Percentiles rank a stretch among this genome's conserved stretches.
These are phyloP conservation scores for Chlorella sp. DNA, from an alignment of 139 green algal species.

Conservation along the genomic window DNA sequence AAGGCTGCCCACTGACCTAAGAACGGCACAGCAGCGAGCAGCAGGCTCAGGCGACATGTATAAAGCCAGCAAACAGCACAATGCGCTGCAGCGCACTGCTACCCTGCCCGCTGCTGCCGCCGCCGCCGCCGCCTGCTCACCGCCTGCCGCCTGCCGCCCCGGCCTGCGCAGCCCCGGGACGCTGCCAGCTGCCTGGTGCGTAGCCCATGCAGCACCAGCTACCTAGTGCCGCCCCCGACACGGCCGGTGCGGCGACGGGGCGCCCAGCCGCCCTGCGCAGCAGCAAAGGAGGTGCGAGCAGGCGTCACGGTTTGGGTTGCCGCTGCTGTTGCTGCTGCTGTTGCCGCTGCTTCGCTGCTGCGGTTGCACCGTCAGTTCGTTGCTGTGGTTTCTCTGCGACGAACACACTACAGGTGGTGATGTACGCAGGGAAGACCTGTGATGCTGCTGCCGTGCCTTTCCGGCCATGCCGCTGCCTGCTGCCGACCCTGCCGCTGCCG, in stretches of 20 bases:
- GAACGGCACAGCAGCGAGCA: no score
- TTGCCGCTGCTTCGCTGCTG: background rate
- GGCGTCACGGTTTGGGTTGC: background rate
- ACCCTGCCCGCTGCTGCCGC: no score
- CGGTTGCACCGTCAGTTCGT: background rate
- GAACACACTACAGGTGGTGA: no score
- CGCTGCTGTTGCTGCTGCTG: background rate
- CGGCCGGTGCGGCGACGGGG: slow-evolving; percentile 3
- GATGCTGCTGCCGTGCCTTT: no score
- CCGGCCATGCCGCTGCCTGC: no score
- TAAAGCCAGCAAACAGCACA: no score
- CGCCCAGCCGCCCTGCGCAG: background rate
- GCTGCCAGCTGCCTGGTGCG: slow-evolving; percentile 15
- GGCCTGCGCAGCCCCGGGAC: background rate
- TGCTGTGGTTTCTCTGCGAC: no score
- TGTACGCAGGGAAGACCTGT: no score
- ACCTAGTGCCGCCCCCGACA: slow-evolving; percentile 4
- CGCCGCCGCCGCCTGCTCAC: background rate
- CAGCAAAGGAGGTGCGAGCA: slow-evolving; percentile 16
- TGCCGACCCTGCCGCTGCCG: background rate
- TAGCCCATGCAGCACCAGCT: background rate
- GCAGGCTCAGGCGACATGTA: no score
- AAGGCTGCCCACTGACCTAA: no score
- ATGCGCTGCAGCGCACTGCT: no score
- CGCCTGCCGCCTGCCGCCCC: background rate